phyloP scores from a whole-genome alignment of 306 rosid genomes.

The Fagus sylvatica region DNA sequence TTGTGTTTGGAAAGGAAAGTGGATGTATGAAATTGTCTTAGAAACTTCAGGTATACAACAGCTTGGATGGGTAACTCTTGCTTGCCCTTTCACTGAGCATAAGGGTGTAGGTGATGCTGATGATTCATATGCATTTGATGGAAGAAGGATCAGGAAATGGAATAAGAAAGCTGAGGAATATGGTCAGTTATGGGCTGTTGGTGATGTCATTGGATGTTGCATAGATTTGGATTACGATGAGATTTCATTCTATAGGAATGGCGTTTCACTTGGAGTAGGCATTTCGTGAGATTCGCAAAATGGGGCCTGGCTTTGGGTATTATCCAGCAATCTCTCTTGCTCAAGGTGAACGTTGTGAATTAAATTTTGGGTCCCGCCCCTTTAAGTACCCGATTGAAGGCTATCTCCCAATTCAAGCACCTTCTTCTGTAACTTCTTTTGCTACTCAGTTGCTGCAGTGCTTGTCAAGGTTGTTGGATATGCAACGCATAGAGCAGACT shows the following conservation, averaged over 20 bases:
- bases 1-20: constrained; percentile 89
- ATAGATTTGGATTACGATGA: constrained; percentile 83
- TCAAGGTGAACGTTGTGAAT: constrained; percentile 85
- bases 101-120: constrained; percentile 96
- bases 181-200: constrained; percentile 95
- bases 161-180: constrained; percentile 77
- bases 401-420: constrained; percentile 78
- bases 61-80: constrained; percentile 95
- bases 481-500: constrained; percentile 60
- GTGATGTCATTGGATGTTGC: constrained; percentile 98
- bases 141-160: constrained; percentile 91
- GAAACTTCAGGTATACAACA: constrained; percentile 98
- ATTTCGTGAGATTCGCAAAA: constrained; percentile 74
- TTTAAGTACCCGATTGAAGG: constrained; percentile 85
- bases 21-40: constrained; percentile 94
- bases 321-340: constrained; percentile 95
- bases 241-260: constrained; percentile 84
- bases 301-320: constrained; percentile 83
- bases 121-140: constrained; percentile 98
- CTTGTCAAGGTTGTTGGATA: constrained; percentile 81
- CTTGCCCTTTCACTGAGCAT: constrained; percentile 86
- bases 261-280: constrained; percentile 90
- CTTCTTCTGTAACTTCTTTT: constrained; percentile 48
- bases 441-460: constrained; percentile 64
- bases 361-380: constrained; percentile 87